Evolutionary conservation across 1,284 basidiomycete species (phyloP).

Genomic region (Butyriboletus appendiculatus): DNA sequence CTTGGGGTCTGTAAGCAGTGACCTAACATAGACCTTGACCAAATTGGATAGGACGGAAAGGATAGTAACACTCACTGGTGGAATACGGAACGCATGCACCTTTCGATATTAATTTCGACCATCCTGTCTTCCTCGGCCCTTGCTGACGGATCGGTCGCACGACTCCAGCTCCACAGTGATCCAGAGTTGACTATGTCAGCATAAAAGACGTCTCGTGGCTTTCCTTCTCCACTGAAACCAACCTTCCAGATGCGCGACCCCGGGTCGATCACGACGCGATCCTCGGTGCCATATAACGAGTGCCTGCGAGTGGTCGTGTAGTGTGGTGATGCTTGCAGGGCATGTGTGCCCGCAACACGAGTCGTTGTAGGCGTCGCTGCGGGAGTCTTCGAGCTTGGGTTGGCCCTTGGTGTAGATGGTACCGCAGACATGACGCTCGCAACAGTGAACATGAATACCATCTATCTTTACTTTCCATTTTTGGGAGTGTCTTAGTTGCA

Average conservation of each 20-base stretch:
- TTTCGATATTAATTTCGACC: conserved; percentile 69
- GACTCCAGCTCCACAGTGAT: conserved; percentile 61
- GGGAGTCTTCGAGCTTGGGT: conserved; percentile 18
- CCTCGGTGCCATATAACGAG: conserved; percentile 85
- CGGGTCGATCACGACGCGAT: conserved; percentile 82
- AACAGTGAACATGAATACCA: background rate
- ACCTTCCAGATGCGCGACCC: conserved; percentile 87
- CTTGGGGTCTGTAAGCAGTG: conserved; percentile 91
- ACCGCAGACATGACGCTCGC: conserved; percentile 24
- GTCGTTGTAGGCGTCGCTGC: conserved; percentile 52
- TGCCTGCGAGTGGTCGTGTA: conserved; percentile 76
- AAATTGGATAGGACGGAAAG: conserved; percentile 6
- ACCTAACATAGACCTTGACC: conserved; percentile 46
- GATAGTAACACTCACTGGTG: conserved; percentile 68
- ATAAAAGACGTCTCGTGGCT: conserved; percentile 75
- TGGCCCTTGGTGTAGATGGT: conserved; percentile 30
- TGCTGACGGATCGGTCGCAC: conserved; percentile 54
- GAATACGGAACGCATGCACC: conserved; percentile 74
- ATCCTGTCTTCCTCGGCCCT: conserved; percentile 72
- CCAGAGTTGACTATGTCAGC: conserved; percentile 43
- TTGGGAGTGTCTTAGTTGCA: background rate
- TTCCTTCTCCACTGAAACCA: conserved; percentile 88
- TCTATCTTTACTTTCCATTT: conserved; percentile 2
- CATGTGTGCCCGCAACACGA: conserved; percentile 47
- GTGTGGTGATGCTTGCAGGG: conserved; percentile 70